phyloP scores from a whole-genome alignment of 2,329 filamentous ascomycete species.

The Zalaria obscura region DNA sequence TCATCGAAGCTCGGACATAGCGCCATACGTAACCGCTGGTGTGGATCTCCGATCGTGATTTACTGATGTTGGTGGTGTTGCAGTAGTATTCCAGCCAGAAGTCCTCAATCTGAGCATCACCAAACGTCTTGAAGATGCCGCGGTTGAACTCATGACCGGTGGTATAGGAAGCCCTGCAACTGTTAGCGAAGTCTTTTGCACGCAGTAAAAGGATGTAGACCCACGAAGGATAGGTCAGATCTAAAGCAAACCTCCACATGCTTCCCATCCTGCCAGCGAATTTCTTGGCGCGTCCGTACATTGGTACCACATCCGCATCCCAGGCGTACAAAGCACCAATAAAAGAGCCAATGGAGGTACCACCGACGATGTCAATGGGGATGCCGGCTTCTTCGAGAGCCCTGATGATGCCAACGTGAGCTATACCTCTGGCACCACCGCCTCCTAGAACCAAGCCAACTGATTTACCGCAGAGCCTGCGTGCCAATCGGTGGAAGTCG shows the following conservation, averaged over 20 bases:
- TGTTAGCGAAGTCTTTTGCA: slow-evolving; percentile 7
- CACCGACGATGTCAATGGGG: slow-evolving; percentile 87
- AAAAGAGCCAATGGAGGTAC: slow-evolving; percentile 91
- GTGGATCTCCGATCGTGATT: slow-evolving; percentile 81
- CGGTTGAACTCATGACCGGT: slow-evolving; percentile 98
- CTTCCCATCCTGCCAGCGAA: slow-evolving; percentile 98
- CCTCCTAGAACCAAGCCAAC: slow-evolving; percentile 89
- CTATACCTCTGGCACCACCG: slow-evolving; percentile 80
- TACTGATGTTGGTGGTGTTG: slow-evolving; percentile 98
- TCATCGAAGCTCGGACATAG: slow-evolving; percentile 94
- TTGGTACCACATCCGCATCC: slow-evolving; percentile 90
- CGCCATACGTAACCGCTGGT: slow-evolving; percentile 96
- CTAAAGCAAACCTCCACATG: slow-evolving; percentile 95
- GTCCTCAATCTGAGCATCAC: slow-evolving; percentile 92
- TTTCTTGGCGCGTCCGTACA: slow-evolving; percentile 94
- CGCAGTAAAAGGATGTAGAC: slow-evolving; percentile 5
- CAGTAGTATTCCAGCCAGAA: slow-evolving; percentile 99
- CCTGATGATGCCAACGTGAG: slow-evolving; percentile 86
- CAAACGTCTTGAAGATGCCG: slow-evolving; percentile 97
- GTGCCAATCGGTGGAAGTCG: slow-evolving; percentile 85
- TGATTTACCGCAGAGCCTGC: slow-evolving; percentile 82
- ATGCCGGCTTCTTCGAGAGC: slow-evolving; percentile 94
- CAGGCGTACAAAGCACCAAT: slow-evolving; percentile 91
- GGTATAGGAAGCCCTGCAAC: slow-evolving; percentile 63
- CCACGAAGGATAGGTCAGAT: slow-evolving; percentile 81